Evolutionary conservation across 441 rosid species (phyloP).

Genomic region (Lepidium campestre): DNA sequence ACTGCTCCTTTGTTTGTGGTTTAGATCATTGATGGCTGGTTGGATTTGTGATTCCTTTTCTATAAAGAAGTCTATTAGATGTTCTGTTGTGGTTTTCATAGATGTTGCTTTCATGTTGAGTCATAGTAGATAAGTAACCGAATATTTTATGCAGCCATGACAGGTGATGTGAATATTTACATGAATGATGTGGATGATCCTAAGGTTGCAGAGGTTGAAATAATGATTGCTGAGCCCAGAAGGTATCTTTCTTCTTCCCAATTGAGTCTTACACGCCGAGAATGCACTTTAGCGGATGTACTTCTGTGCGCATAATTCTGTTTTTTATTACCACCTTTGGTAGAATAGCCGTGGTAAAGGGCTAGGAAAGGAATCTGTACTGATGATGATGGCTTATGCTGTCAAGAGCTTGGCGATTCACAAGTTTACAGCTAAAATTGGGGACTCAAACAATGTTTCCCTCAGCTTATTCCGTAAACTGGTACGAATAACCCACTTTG

Average conservation of each 20-base stretch:
- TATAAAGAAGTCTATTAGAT: background rate
- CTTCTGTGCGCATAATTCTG: slow-evolving; percentile 3
- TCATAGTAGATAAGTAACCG: background rate
- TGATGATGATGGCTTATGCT: slow-evolving; percentile 87
- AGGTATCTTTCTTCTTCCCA: slow-evolving; percentile 40
- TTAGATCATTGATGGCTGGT: background rate
- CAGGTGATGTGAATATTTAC: slow-evolving; percentile 88
- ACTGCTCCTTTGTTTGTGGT: slow-evolving; percentile 1
- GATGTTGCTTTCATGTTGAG: background rate
- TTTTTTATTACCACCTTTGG: slow-evolving; percentile 25
- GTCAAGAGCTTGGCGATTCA: slow-evolving; percentile 55
- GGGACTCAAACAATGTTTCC: slow-evolving; percentile 72
- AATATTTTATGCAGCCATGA: slow-evolving; percentile 58
- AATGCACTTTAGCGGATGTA: slow-evolving; percentile 4
- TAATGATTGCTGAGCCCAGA: slow-evolving; percentile 83
- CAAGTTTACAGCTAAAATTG: slow-evolving; percentile 69
- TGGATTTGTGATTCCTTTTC: background rate
- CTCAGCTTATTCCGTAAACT: slow-evolving; percentile 65
- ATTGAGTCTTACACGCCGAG: background rate
- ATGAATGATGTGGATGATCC: slow-evolving; percentile 88
- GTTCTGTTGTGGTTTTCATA: background rate
- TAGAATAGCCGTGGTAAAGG: slow-evolving; percentile 91
- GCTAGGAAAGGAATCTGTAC: slow-evolving; percentile 75
- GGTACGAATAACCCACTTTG: slow-evolving; percentile 30
- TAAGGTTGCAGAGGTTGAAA: slow-evolving; percentile 75